Conservation (phyloP, 169 alveolate genomes). For the Cryptosporidium muris region DNA sequence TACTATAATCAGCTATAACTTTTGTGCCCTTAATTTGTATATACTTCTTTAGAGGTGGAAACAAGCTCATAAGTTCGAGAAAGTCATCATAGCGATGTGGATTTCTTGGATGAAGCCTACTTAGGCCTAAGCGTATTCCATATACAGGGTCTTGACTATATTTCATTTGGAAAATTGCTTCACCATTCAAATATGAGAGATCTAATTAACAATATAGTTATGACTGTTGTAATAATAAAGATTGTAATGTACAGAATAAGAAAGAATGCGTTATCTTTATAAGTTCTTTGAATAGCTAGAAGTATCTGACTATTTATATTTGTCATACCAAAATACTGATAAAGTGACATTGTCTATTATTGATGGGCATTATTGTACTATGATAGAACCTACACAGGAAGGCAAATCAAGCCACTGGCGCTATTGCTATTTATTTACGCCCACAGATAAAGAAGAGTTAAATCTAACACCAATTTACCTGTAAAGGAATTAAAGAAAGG, state of each 20-base stretch:
- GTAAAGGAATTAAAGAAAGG: not conserved
- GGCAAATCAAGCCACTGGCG: not conserved
- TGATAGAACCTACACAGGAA: not conserved
- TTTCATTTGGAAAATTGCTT: not conserved
- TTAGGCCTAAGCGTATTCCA: not conserved
- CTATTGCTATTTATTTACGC: not conserved
- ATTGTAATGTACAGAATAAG: constrained; percentile 34
- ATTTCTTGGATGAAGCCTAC: constrained; percentile 23
- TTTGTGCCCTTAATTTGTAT: constrained; percentile 19
- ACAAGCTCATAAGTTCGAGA: not conserved
- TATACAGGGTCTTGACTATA: not conserved
- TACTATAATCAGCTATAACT: constrained; percentile 15
- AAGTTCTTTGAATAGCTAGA: constrained; percentile 6
- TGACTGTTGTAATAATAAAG: constrained; percentile 25
- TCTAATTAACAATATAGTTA: constrained; percentile 23
- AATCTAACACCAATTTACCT: not conserved
- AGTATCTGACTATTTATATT: constrained; percentile 24
- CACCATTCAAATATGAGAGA: not conserved
- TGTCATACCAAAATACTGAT: constrained; percentile 5
- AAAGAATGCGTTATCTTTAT: constrained; percentile 46
- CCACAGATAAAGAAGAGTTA: not conserved
- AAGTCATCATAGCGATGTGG: constrained; percentile 38
- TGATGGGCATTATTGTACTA: not conserved
- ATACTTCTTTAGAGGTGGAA: constrained; percentile 31
- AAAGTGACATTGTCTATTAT: constrained; percentile 1